A percentile compares a stretch with the other conserved stretches of the same genome.
Evolutionary conservation across 176 grass and related monocot species (phyloP).

Genomic region (Oryza punctata): DNA sequence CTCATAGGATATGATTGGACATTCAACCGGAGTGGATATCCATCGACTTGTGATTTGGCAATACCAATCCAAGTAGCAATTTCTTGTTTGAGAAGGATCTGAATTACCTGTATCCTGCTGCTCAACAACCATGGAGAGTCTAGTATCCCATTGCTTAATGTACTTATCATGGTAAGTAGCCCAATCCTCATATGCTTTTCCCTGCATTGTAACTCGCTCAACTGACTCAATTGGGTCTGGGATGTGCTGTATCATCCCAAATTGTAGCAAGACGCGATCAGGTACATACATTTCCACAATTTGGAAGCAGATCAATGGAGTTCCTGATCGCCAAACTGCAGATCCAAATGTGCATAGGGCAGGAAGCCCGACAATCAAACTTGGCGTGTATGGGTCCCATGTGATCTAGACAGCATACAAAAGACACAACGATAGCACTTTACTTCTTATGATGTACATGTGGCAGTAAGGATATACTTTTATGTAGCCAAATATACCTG

Average conservation of each 20-base stretch:
- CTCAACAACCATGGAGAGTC: constrained; percentile 27
- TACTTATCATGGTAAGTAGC: constrained; percentile 50
- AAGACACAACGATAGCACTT: neutral
- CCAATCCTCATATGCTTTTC: constrained; percentile 56
- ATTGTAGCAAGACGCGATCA: constrained; percentile 49
- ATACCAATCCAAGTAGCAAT: constrained; percentile 54
- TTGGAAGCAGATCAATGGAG: constrained; percentile 55
- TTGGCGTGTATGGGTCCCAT: constrained; percentile 53
- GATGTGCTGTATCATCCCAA: constrained; percentile 55
- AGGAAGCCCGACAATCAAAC: constrained; percentile 34
- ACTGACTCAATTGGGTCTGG: constrained; percentile 41
- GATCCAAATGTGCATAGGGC: constrained; percentile 40
- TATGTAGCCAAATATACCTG: constrained; percentile 42
- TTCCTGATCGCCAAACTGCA: constrained; percentile 40
- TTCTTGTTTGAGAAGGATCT: constrained; percentile 48
- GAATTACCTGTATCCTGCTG: constrained; percentile 13
- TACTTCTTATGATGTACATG: neutral
- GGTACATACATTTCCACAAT: constrained; percentile 61
- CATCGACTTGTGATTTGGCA: constrained; percentile 50
- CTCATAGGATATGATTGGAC: constrained; percentile 41
- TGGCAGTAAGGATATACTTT: neutral
- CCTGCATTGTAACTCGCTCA: constrained; percentile 54
- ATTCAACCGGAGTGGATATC: constrained; percentile 53
- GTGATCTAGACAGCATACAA: constrained; percentile 38
- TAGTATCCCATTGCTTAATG: constrained; percentile 46